phyloP scores from a whole-genome alignment of 148 eudicot genomes.

The Heliosperma pusillum region DNA sequence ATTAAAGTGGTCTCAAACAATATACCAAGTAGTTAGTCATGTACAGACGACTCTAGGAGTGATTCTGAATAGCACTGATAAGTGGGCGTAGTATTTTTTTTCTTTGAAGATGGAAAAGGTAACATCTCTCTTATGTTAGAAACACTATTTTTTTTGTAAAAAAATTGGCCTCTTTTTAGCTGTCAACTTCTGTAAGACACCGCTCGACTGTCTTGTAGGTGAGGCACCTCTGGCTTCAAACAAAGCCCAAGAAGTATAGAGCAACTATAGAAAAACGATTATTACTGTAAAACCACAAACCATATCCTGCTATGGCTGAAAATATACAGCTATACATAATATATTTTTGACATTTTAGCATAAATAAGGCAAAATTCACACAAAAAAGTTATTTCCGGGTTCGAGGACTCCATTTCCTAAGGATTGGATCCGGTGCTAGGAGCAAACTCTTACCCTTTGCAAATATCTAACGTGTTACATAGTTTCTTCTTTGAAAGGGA shows the following conservation, averaged over 20 bases:
- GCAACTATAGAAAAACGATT: too few relatives aligned
- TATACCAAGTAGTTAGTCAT: background rate
- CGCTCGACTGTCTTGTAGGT: background rate
- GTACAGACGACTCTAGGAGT: too few relatives aligned
- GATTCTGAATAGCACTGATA: too few relatives aligned
- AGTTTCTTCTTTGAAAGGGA: background rate
- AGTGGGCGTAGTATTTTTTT: background rate
- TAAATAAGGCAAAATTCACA: too few relatives aligned
- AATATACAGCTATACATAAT: too few relatives aligned
- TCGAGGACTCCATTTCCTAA: too few relatives aligned
- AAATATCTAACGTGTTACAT: background rate
- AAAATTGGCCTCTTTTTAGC: background rate
- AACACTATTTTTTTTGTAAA: too few relatives aligned
- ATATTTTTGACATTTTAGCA: too few relatives aligned
- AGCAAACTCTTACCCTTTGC: background rate
- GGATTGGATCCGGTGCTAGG: too few relatives aligned
- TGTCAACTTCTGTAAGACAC: background rate
- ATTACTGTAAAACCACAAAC: background rate
- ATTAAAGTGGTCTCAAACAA: background rate
- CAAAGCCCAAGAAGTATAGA: background rate
- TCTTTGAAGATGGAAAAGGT: background rate
- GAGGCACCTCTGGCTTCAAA: background rate
- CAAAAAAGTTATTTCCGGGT: too few relatives aligned
- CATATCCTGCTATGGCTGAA: background rate
- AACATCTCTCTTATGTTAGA: background rate